Conservation (phyloP, 2,329 filamentous ascomycete genomes). For the Didymella keratinophila region DNA sequence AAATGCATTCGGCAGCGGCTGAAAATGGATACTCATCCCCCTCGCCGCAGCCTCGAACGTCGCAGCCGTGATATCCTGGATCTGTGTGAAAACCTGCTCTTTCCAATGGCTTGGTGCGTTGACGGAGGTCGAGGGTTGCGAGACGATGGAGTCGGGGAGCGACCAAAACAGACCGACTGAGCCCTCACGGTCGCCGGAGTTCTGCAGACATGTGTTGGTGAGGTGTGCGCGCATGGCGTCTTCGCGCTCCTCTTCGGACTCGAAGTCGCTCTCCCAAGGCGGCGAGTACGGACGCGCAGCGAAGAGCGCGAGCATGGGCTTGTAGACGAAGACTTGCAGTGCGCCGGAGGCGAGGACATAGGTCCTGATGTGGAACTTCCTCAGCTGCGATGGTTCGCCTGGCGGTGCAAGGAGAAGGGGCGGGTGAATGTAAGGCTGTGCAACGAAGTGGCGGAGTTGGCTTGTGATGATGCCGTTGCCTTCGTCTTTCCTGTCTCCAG, state of each 20-base stretch:
- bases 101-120: slow-evolving; percentile 55
- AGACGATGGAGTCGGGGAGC: slow-evolving; percentile 56
- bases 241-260: slow-evolving; percentile 28
- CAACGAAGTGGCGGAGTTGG: slow-evolving; percentile 94
- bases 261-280: slow-evolving; percentile 59
- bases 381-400: slow-evolving; percentile 46
- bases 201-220: slow-evolving; percentile 94
- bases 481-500: slow-evolving; percentile 43
- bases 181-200: slow-evolving; percentile 62
- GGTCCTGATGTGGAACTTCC: slow-evolving; percentile 94
- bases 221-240: slow-evolving; percentile 75
- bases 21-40: slow-evolving; percentile 89
- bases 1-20: slow-evolving; percentile 85
- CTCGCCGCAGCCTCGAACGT: slow-evolving; percentile 86
- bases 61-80: slow-evolving; percentile 76
- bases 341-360: slow-evolving; percentile 86
- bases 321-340: slow-evolving; percentile 85
- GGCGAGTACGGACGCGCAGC: slow-evolving; percentile 75
- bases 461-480: slow-evolving; percentile 75
- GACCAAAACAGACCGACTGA: slow-evolving; percentile 80
- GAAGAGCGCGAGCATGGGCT: slow-evolving; percentile 91
- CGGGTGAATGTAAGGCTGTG: slow-evolving; percentile 91
- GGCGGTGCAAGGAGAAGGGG: slow-evolving; percentile 73
- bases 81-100: slow-evolving; percentile 73
- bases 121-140: slow-evolving; percentile 24